phyloP scores from a whole-genome alignment of 331 rosid species.

The Spiraea crenata region DNA sequence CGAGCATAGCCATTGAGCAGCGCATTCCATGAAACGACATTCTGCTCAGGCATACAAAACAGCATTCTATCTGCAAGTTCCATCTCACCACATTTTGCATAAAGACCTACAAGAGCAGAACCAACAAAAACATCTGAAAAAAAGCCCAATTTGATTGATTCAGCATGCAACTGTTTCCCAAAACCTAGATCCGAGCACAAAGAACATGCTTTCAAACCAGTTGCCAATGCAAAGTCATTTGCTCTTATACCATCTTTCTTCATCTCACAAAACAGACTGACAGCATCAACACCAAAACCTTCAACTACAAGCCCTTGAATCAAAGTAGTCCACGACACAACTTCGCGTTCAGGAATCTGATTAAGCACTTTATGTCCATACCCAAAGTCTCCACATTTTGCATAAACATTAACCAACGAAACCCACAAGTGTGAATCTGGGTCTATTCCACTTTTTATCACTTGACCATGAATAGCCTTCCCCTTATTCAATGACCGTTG shows the following conservation, averaged over 20 bases:
- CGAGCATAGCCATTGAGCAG: constrained; percentile 60
- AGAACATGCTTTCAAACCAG: constrained; percentile 63
- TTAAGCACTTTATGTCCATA: constrained; percentile 48
- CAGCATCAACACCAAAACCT: constrained; percentile 41
- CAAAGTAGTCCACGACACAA: constrained; percentile 68
- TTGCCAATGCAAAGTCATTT: constrained; percentile 58
- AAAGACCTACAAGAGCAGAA: constrained; percentile 60
- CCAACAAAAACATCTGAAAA: constrained; percentile 49
- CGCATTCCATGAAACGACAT: constrained; percentile 65
- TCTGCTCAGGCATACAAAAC: constrained; percentile 56
- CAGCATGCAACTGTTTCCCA: constrained; percentile 62
- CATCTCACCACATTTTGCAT: constrained; percentile 58
- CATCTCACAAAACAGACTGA: constrained; percentile 56
- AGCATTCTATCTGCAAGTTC: constrained; percentile 51
- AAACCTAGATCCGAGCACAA: constrained; percentile 40
- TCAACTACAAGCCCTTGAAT: constrained; percentile 56
- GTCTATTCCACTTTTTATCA: constrained; percentile 41
- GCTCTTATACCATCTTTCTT: constrained; percentile 47
- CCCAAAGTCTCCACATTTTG: constrained; percentile 40
- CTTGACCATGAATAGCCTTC: constrained; percentile 54
- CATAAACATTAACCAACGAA: constrained; percentile 52
- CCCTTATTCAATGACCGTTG: constrained; percentile 51
- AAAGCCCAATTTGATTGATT: constrained; percentile 44
- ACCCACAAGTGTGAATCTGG: constrained; percentile 59
- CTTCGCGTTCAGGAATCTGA: constrained; percentile 57